These are phyloP conservation scores for Monosporascus sp. DNA, from an alignment of 2,329 filamentous ascomycete species.

Conservation along the genomic window DNA sequence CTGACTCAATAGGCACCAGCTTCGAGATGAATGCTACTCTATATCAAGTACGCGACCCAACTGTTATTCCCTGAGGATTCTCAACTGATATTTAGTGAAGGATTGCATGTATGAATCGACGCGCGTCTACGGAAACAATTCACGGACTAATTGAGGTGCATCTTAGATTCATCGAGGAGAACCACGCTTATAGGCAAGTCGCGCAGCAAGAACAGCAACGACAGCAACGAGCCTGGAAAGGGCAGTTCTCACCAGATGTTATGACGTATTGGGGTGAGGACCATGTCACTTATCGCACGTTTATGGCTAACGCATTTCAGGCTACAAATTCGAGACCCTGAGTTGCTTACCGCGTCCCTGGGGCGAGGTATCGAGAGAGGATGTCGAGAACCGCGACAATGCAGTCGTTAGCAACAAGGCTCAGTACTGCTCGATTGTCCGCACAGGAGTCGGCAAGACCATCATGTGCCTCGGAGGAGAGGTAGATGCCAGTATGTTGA, in stretches of 20 bases:
- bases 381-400: constrained; percentile 70
- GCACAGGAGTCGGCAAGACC: constrained; percentile 74
- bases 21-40: constrained; percentile 96
- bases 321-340: constrained; percentile 94
- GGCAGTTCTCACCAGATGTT: constrained; percentile 59
- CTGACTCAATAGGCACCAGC: constrained; percentile 36
- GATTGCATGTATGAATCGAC: constrained; percentile 44
- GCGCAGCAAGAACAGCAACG: constrained; percentile 53
- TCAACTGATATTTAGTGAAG: constrained; percentile 28
- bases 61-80: constrained; percentile 1
- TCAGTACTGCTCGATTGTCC: constrained; percentile 93
- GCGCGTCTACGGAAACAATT: background rate
- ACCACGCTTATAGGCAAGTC: constrained; percentile 66
- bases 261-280: constrained; percentile 86
- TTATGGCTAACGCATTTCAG: constrained; percentile 35
- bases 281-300: background rate
- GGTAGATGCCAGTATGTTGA: constrained; percentile 73
- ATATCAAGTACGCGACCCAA: constrained; percentile 64
- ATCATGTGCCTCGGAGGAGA: constrained; percentile 82
- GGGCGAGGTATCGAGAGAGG: constrained; percentile 64
- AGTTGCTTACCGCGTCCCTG: constrained; percentile 71
- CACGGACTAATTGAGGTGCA: constrained; percentile 4
- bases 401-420: constrained; percentile 79
- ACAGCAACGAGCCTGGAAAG: constrained; percentile 40
- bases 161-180: constrained; percentile 83